phyloP scores from a whole-genome alignment of 2,329 filamentous ascomycete genomes.

The Grosmannia huntii region DNA sequence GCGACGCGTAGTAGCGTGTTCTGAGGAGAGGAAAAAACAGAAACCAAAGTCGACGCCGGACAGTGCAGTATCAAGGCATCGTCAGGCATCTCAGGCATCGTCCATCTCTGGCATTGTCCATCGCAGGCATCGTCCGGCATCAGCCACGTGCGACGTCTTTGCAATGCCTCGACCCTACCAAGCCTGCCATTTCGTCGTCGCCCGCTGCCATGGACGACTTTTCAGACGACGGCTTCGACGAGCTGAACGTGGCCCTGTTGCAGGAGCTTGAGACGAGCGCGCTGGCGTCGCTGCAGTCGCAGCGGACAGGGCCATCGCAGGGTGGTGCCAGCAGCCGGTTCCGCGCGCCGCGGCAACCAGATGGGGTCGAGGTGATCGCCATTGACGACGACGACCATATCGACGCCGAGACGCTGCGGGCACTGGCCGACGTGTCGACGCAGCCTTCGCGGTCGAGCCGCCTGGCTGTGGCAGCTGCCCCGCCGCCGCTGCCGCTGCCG shows the following conservation, averaged over 20 bases:
- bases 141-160: not conserved
- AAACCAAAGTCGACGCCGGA: too few relatives aligned
- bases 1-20: too few relatives aligned
- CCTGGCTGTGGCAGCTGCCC: conserved; percentile 8
- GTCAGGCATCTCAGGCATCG: too few relatives aligned
- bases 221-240: conserved; percentile 51
- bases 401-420: conserved; percentile 10
- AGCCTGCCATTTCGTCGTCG: not conserved
- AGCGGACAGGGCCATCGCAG: not conserved
- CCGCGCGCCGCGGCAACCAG: not conserved
- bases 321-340: conserved; percentile 1
- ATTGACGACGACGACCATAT: conserved; percentile 3
- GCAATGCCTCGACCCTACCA: not conserved
- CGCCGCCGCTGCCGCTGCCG: conserved; percentile 7
- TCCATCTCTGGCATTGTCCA: too few relatives aligned
- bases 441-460: conserved; percentile 8
- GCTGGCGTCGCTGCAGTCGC: conserved; percentile 20
- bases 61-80: too few relatives aligned
- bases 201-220: conserved; percentile 40
- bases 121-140: too few relatives aligned
- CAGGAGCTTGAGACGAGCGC: conserved; percentile 47
- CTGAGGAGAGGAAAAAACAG: too few relatives aligned
- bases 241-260: conserved; percentile 42
- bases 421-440: conserved; percentile 7
- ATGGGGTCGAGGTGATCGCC: not conserved